These are phyloP conservation scores for Botrytis pseudocinerea DNA, from an alignment of 2,329 filamentous ascomycete species.

Conservation along the genomic window DNA sequence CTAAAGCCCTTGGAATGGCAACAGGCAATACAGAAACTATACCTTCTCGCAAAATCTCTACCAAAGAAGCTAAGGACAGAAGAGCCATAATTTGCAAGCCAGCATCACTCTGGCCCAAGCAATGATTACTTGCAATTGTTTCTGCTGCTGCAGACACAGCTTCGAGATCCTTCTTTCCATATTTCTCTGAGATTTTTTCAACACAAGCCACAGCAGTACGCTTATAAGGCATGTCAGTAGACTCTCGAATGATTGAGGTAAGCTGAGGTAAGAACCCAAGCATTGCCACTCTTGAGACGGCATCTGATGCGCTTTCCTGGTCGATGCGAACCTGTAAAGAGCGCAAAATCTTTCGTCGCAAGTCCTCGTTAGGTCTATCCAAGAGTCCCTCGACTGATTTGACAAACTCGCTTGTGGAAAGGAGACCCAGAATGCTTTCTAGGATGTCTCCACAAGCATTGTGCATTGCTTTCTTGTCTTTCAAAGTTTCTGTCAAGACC, in stretches of 20 bases:
- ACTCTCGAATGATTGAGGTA: constrained; percentile 72
- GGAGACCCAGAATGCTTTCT: constrained; percentile 75
- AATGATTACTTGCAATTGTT: constrained; percentile 73
- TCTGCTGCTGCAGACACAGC: constrained; percentile 73
- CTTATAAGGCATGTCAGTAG: constrained; percentile 72
- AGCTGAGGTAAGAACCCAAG: constrained; percentile 79
- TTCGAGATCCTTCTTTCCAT: constrained; percentile 85
- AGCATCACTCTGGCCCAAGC: constrained; percentile 71
- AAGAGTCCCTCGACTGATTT: constrained; percentile 83
- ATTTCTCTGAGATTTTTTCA: constrained; percentile 90
- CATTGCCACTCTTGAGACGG: constrained; percentile 66
- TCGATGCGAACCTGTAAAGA: constrained; percentile 80
- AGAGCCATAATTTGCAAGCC: constrained; percentile 80
- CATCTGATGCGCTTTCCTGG: constrained; percentile 68
- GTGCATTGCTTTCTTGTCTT: constrained; percentile 56
- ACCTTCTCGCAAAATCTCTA: constrained; percentile 83
- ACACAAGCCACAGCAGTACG: constrained; percentile 86
- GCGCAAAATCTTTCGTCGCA: constrained; percentile 76
- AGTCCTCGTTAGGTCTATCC: constrained; percentile 69
- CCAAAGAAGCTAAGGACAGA: constrained; percentile 82
- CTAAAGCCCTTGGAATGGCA: constrained; percentile 70
- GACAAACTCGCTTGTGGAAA: constrained; percentile 86
- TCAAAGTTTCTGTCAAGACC: constrained; percentile 64
- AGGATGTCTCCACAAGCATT: constrained; percentile 68
- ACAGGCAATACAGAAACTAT: constrained; percentile 80